phyloP scores from a whole-genome alignment of 2,329 filamentous ascomycete species.

The Thelonectria olida region DNA sequence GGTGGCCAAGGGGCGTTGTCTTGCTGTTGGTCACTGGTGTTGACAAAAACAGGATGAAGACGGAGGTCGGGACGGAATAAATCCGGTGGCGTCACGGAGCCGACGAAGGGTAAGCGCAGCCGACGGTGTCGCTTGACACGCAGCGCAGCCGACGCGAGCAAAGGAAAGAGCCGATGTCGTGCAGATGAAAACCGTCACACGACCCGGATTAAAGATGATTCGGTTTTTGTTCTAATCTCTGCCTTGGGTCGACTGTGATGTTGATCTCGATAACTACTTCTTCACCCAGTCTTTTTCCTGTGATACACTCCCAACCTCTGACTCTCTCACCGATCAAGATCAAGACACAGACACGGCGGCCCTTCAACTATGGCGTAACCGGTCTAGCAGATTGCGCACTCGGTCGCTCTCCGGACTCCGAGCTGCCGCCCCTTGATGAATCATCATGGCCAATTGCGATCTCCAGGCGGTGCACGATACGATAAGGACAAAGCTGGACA shows the following conservation, averaged over 20 bases:
- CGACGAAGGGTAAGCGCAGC: neutral
- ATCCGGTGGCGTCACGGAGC: no score
- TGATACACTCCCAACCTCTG: no score
- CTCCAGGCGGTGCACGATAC: neutral
- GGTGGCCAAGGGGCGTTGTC: no score
- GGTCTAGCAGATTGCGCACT: conserved; percentile 18
- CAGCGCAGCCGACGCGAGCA: neutral
- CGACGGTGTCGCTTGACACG: neutral
- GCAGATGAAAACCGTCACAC: conserved; percentile 10
- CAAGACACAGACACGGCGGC: no score
- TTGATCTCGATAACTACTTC: neutral
- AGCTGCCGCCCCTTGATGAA: conserved; percentile 17
- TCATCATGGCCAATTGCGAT: conserved; percentile 5
- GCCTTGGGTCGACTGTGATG: no score
- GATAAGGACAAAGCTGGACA: neutral
- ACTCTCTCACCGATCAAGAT: no score
- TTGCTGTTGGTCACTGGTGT: no score
- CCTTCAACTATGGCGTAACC: conserved; percentile 14
- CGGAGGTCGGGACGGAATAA: no score
- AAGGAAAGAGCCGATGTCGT: conserved; percentile 13
- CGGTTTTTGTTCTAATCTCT: neutral
- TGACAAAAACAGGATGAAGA: no score
- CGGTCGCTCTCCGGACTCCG: conserved; percentile 10
- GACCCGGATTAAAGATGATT: conserved; percentile 1
- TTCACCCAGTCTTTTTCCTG: neutral